Conservation (phyloP, 192 early-diverging fungal genomes). For the Coemansia sp. region DNA sequence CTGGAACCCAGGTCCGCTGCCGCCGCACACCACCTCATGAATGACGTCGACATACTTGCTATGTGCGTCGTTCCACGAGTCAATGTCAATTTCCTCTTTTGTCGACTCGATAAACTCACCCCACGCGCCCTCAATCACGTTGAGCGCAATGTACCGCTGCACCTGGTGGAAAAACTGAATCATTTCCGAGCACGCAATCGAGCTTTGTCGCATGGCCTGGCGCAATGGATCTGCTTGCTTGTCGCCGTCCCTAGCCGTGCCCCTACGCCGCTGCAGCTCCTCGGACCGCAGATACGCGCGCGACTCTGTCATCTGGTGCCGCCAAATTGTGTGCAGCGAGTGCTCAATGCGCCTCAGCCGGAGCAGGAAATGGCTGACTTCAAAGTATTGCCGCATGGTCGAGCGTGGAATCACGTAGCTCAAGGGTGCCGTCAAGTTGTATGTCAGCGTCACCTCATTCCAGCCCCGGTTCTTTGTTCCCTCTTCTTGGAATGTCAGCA, state of each 20-base stretch:
- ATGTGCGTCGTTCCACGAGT: conserved; percentile 78
- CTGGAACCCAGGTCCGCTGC: conserved; percentile 40
- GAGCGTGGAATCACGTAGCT: conserved; percentile 74
- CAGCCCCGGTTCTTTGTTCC: conserved; percentile 58
- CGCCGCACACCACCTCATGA: conserved; percentile 58
- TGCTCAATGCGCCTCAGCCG: conserved; percentile 84
- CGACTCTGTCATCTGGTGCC: conserved; percentile 67
- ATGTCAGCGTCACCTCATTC: conserved; percentile 92
- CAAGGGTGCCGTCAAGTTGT: conserved; percentile 78
- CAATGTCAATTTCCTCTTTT: conserved; percentile 58
- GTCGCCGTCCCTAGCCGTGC: not conserved
- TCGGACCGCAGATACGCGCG: conserved; percentile 33
- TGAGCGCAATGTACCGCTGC: conserved; percentile 90
- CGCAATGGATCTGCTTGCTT: conserved; percentile 21
- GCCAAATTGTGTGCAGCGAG: conserved; percentile 71
- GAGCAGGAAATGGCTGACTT: conserved; percentile 87
- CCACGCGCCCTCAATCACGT: conserved; percentile 91
- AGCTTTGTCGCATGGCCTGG: conserved; percentile 65
- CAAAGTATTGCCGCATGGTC: conserved; percentile 76
- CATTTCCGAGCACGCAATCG: conserved; percentile 79
- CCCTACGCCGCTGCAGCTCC: conserved; percentile 38
- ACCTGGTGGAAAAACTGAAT: conserved; percentile 92
- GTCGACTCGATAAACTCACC: conserved; percentile 59
- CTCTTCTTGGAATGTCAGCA: conserved; percentile 32
- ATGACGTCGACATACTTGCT: conserved; percentile 69